These are phyloP conservation scores for Talaromyces sp. DNA, from an alignment of 2,329 filamentous ascomycete species.

Conservation along the genomic window DNA sequence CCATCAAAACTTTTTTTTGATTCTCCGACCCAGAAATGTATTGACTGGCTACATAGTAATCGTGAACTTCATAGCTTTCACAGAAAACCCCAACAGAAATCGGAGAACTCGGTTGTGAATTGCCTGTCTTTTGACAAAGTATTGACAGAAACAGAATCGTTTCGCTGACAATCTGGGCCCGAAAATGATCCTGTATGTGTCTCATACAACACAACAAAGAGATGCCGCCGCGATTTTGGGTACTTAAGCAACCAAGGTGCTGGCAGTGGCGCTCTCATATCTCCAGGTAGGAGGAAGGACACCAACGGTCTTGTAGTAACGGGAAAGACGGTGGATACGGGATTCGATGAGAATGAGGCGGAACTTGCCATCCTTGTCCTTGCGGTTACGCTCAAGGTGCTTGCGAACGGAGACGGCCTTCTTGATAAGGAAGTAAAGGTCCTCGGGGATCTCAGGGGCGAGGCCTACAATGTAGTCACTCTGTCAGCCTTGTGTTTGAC, in stretches of 20 bases:
- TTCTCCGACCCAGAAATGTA: slow-evolving; percentile 6
- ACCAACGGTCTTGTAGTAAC: slow-evolving; percentile 98
- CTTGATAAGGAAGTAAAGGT: slow-evolving; percentile 99
- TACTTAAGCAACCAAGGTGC: slow-evolving; percentile 85
- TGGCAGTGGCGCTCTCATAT: slow-evolving; percentile 97
- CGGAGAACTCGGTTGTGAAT: background rate
- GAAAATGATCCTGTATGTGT: background rate
- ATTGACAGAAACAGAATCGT: background rate
- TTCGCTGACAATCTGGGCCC: slow-evolving; percentile 4
- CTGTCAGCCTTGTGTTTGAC: slow-evolving; percentile 74
- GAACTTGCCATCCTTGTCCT: slow-evolving; percentile 99
- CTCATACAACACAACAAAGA: background rate
- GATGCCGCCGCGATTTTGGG: background rate
- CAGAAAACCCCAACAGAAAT: background rate
- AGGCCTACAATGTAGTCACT: slow-evolving; percentile 85
- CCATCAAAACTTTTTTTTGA: slow-evolving; percentile 10
- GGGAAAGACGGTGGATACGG: slow-evolving; percentile 98
- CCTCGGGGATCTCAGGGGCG: slow-evolving; percentile 97
- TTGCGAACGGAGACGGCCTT: slow-evolving; percentile 99
- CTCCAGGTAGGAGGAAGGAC: slow-evolving; percentile 88
- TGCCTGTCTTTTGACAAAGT: background rate
- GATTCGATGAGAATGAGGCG: slow-evolving; percentile 99
- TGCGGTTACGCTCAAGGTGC: slow-evolving; percentile 99
- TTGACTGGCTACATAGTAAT: slow-evolving; percentile 13
- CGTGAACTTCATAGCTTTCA: slow-evolving; percentile 7